Evolutionary conservation across 441 rosid species (phyloP).

Genomic region (Biscutella auriculata): DNA sequence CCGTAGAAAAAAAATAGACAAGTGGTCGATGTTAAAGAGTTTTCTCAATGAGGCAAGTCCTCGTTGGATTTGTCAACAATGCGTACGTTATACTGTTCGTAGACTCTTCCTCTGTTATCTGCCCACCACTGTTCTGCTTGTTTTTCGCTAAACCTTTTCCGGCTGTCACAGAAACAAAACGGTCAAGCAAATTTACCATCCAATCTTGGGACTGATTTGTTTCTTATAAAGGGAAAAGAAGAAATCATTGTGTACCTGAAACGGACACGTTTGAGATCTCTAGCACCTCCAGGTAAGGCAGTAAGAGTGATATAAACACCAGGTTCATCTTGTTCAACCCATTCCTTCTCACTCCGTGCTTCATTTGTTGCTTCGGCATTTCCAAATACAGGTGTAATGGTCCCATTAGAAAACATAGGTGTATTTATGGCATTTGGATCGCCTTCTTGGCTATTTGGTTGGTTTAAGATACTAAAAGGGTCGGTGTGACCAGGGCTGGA

Average conservation of each 20-base stretch:
- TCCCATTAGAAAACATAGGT: conserved; percentile 45
- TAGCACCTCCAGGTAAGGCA: conserved; percentile 65
- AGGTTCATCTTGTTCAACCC: conserved; percentile 97
- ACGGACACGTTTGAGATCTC: conserved; percentile 91
- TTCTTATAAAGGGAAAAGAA: background rate
- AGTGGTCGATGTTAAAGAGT: conserved; percentile 10
- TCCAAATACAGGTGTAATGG: conserved; percentile 25
- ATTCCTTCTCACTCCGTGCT: conserved; percentile 48
- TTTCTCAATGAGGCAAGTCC: conserved; percentile 54
- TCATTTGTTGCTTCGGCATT: conserved; percentile 53
- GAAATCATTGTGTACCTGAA: conserved; percentile 54
- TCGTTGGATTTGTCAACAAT: conserved; percentile 61
- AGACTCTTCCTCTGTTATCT: conserved; percentile 80
- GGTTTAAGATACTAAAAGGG: conserved; percentile 35
- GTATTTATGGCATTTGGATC: conserved; percentile 37
- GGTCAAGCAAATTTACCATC: background rate
- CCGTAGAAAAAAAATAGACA: conserved; percentile 14
- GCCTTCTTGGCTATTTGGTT: conserved; percentile 39
- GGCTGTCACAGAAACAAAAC: conserved; percentile 37
- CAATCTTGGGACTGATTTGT: background rate
- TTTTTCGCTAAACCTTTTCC: conserved; percentile 79
- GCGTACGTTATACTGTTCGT: conserved; percentile 74
- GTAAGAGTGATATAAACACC: conserved; percentile 87
- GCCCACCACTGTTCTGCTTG: conserved; percentile 99
- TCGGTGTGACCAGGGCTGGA: conserved; percentile 47